These are phyloP conservation scores for Allomyces javanicus DNA, from an alignment of 192 early-diverging fungal species.

Conservation along the genomic window DNA sequence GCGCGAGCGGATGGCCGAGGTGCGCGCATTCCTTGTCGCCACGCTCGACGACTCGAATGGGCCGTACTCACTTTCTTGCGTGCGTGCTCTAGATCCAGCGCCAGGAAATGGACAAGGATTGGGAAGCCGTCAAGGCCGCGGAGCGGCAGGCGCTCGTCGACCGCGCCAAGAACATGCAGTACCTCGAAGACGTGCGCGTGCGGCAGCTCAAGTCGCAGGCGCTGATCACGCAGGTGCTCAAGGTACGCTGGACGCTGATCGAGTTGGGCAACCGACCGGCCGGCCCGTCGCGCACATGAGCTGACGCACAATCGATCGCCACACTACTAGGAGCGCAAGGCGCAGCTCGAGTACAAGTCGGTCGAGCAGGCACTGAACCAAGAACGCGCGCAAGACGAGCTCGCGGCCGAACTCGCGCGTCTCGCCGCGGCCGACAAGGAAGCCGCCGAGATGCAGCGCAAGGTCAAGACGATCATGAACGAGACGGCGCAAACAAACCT, in stretches of 20 bases:
- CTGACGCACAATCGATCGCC: too few relatives aligned
- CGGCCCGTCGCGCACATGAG: too few relatives aligned
- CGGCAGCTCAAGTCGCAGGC: slow-evolving; percentile 12
- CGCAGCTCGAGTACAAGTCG: too few relatives aligned
- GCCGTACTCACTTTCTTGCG: neutral
- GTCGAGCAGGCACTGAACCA: too few relatives aligned
- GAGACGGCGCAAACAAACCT: too few relatives aligned
- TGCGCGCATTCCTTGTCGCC: neutral
- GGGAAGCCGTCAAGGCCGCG: slow-evolving; percentile 9
- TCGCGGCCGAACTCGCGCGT: too few relatives aligned
- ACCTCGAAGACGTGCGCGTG: slow-evolving; percentile 13
- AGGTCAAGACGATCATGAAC: too few relatives aligned
- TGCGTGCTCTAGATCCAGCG: slow-evolving; percentile 8
- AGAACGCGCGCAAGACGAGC: too few relatives aligned
- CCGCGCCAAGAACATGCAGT: slow-evolving; percentile 21
- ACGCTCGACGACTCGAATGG: neutral
- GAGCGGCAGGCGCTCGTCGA: slow-evolving; percentile 18
- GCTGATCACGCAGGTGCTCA: slow-evolving; percentile 22
- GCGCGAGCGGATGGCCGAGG: slow-evolving; percentile 9
- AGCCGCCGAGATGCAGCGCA: too few relatives aligned
- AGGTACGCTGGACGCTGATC: slow-evolving; percentile 4
- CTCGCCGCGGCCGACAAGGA: too few relatives aligned
- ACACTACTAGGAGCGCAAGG: too few relatives aligned
- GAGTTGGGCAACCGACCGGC: too few relatives aligned
- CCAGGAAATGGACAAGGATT: slow-evolving; percentile 19